Conservation (phyloP, 1,284 basidiomycete genomes). For the Ustilago cynodontis region DNA sequence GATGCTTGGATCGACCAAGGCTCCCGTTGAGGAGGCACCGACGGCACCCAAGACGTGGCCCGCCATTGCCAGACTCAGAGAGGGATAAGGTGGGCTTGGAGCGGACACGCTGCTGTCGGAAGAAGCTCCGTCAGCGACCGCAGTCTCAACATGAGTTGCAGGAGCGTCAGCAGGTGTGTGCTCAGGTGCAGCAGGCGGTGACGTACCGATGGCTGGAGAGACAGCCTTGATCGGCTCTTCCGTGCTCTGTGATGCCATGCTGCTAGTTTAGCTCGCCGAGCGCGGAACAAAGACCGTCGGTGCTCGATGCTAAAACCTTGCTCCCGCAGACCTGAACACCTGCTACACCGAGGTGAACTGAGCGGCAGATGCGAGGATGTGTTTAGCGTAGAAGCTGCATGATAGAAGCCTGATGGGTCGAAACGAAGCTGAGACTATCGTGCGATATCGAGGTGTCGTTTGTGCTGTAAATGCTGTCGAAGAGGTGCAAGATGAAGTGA, state of each 20-base stretch:
- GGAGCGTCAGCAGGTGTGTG: neutral
- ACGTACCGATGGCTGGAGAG: neutral
- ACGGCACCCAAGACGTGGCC: constrained; percentile 27
- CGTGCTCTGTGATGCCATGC: constrained; percentile 15
- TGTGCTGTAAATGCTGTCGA: neutral
- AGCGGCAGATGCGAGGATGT: neutral
- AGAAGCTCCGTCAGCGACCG: neutral
- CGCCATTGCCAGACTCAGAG: constrained; percentile 39
- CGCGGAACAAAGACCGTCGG: neutral
- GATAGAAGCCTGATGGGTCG: neutral
- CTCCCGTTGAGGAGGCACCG: constrained; percentile 1
- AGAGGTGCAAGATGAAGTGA: neutral
- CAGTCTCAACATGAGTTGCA: neutral
- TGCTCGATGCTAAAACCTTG: neutral
- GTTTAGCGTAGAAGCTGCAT: constrained; percentile 26
- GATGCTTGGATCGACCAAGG: neutral
- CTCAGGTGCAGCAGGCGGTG: neutral
- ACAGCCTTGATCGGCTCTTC: neutral
- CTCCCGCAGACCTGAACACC: neutral
- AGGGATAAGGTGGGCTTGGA: constrained; percentile 16
- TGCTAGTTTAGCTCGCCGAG: neutral
- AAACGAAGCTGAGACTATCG: neutral
- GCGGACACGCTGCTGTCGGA: constrained; percentile 11
- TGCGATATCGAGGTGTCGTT: neutral
- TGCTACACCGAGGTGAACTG: constrained; percentile 9